A percentile compares a stretch with the other conserved stretches of the same genome.
Conservation (phyloP, 331 rosid genomes). For the Malus hybrid region DNA sequence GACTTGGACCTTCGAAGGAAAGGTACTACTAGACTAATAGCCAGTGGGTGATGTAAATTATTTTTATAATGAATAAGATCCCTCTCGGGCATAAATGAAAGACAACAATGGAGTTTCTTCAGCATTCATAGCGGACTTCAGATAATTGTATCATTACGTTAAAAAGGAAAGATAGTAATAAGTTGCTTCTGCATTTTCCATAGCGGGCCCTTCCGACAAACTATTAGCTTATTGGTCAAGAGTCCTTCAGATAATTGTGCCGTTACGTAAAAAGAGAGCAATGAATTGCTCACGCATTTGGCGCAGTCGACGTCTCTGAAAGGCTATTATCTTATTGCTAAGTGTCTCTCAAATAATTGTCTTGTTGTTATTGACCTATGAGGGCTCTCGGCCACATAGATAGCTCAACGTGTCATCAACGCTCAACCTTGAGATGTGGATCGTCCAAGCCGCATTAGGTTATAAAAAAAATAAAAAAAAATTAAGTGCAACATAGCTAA, state of each 20-base stretch:
- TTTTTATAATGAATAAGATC: too few relatives aligned
- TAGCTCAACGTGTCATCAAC: background rate
- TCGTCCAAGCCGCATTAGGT: background rate
- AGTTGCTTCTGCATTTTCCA: background rate
- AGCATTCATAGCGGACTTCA: background rate
- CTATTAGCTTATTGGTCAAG: background rate
- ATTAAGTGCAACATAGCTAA: background rate
- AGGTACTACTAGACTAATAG: too few relatives aligned
- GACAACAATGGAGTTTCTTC: too few relatives aligned
- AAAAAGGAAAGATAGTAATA: too few relatives aligned
- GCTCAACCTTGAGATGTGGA: background rate
- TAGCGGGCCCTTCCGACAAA: background rate
- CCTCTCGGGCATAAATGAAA: too few relatives aligned
- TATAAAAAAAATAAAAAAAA: too few relatives aligned
- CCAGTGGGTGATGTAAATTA: too few relatives aligned
- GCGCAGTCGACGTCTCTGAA: background rate
- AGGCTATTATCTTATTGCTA: background rate
- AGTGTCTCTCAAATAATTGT: background rate
- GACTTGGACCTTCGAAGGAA: too few relatives aligned
- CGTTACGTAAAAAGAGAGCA: background rate
- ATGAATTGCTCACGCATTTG: background rate
- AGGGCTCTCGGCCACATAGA: background rate
- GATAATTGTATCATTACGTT: background rate
- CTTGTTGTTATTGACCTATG: background rate
- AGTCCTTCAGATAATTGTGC: background rate